phyloP scores from a whole-genome alignment of 2,329 filamentous ascomycete genomes.

The Oidium heveae region DNA sequence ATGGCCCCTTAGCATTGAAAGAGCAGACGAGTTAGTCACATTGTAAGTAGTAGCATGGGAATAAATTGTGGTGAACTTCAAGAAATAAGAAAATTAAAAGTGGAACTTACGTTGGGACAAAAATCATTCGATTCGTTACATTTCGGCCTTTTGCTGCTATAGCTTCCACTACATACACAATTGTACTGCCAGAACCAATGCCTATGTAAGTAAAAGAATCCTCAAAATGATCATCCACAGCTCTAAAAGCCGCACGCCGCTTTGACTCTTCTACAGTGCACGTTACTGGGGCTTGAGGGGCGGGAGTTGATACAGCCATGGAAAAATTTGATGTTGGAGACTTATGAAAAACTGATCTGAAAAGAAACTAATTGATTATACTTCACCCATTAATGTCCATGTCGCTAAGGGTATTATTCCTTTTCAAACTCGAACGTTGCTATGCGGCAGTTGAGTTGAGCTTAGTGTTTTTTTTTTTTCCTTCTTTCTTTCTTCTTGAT shows the following conservation, averaged over 20 bases:
- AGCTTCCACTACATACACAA: conserved; percentile 65
- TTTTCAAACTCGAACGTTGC: too few relatives aligned
- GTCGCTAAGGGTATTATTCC: too few relatives aligned
- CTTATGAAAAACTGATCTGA: too few relatives aligned
- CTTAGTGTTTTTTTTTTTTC: too few relatives aligned
- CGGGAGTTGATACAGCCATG: background rate
- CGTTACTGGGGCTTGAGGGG: background rate
- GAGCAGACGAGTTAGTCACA: background rate
- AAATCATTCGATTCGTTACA: conserved; percentile 42
- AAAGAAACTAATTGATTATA: too few relatives aligned
- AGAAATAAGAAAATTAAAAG: background rate
- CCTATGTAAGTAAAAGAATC: conserved; percentile 39
- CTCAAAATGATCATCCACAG: conserved; percentile 47
- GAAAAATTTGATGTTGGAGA: background rate
- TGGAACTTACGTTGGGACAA: conserved; percentile 45
- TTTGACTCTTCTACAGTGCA: conserved; percentile 44
- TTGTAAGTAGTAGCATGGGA: too few relatives aligned
- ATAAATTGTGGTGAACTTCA: too few relatives aligned
- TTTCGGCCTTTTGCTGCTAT: conserved; percentile 35
- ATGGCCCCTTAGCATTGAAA: conserved; percentile 9
- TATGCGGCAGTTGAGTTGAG: too few relatives aligned
- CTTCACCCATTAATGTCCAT: too few relatives aligned
- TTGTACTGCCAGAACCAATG: conserved; percentile 60
- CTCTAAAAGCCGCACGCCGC: conserved; percentile 45
- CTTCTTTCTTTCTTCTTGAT: too few relatives aligned